Evolutionary conservation across 108 stramenopile genomes (phyloP), one percentile per base, ranked within the genome.

Genomic region (Epipyxis sp.): DNA sequence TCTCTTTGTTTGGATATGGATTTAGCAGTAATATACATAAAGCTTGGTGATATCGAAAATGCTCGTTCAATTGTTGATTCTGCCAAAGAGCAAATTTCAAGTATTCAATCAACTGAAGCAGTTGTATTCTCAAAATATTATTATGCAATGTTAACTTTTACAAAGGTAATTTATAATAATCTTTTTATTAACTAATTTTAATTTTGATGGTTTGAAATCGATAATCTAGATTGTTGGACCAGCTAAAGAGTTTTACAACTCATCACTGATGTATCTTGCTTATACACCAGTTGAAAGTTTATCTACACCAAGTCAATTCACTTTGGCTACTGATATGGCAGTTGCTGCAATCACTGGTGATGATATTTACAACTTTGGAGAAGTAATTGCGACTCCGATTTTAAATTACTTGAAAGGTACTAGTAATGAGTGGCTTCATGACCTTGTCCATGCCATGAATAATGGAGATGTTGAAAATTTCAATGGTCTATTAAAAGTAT

Each of bases 271-370:
- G 69, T 96, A 87, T 87, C 81, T 99, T 20, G 39, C 76, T 37
- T 59, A 32, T 32, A 76, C 54, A 32, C 32, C 44, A 16, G 16
- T 40, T 6, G 54, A 32, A 16, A 43, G 39, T n/a, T 40, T 16
- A 40, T 45, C 78, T 32, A 76, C 78, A 2, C 87, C 68, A 3
- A 79, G 85, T 42, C 69, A 78, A 62, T 83, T 87, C 74, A 59
- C 69, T 29, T 80, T 97, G 69, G 97, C 98, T 1, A 87, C 89
- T 1, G 95, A 97, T 86, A 78, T 99, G 59, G 84, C 89, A 86
- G 77, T 99, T 44, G 94, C 98, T 0, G 96, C 98, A 27, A 81
- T 99, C 42, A 93, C 95, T 10, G 98, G 94, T 42, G 95, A 96
- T 35, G 95, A 94, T 1, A 94, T 98, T 2, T 99, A 90, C 86